These are phyloP conservation scores for Diplodia corticola DNA, from an alignment of 2,329 filamentous ascomycete species.

Conservation along the genomic window DNA sequence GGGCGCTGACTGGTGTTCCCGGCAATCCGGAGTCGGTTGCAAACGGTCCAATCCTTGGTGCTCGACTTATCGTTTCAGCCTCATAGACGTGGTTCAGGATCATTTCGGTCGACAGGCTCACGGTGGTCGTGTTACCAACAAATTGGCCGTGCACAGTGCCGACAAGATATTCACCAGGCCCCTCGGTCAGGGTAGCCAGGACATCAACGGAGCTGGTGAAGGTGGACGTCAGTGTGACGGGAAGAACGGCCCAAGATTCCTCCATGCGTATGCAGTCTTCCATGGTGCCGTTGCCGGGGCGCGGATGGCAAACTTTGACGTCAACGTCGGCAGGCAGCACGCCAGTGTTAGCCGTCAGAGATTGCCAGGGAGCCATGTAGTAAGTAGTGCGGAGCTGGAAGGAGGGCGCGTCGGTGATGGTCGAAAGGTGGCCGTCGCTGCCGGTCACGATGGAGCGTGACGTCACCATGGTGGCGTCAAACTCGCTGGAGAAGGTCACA, in stretches of 20 bases:
- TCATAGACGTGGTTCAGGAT: conserved; percentile 39
- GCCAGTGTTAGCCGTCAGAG: conserved; percentile 38
- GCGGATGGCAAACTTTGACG: conserved; percentile 43
- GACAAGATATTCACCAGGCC: conserved; percentile 38
- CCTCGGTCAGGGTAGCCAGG: conserved; percentile 39
- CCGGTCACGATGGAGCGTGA: conserved; percentile 34
- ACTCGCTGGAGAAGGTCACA: conserved; percentile 49
- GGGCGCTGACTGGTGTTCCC: neutral
- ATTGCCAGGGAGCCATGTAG: conserved; percentile 48
- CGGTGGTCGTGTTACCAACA: conserved; percentile 40
- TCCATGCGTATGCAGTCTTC: conserved; percentile 44
- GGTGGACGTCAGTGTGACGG: conserved; percentile 41
- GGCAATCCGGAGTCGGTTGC: neutral
- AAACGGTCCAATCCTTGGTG: neutral
- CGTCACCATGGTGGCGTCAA: conserved; percentile 44
- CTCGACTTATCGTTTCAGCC: conserved; percentile 36
- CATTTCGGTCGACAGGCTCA: conserved; percentile 43
- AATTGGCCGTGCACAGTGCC: conserved; percentile 43
- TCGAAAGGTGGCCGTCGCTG: conserved; percentile 11
- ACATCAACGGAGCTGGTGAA: conserved; percentile 41
- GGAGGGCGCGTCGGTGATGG: conserved; percentile 41
- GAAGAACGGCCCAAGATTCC: conserved; percentile 45
- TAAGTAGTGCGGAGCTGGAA: conserved; percentile 45
- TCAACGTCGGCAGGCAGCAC: conserved; percentile 42
- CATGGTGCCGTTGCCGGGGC: conserved; percentile 35